Percentiles rank a stretch among this genome's conserved stretches.
Conservation (phyloP, 352 stramenopile species). For the Phytophthora melonis region DNA sequence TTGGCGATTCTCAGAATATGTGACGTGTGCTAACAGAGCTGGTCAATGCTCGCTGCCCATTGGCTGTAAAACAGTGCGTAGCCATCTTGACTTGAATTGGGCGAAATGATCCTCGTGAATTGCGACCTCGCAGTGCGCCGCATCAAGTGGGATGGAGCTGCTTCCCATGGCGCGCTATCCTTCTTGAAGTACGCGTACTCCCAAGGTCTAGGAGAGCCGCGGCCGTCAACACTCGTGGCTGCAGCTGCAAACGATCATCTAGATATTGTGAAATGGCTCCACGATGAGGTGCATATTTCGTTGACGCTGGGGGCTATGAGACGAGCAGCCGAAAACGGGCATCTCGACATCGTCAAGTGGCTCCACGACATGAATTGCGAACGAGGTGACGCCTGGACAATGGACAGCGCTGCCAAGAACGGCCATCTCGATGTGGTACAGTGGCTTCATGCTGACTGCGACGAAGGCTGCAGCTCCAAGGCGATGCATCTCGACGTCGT, state of each 20-base stretch:
- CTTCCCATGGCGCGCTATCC: conserved; percentile 20
- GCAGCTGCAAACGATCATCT: conserved; percentile 38
- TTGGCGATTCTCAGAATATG: not conserved
- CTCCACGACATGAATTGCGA: conserved; percentile 22
- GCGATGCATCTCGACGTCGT: conserved; percentile 41
- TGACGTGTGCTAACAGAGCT: not conserved
- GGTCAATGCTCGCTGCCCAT: conserved; percentile 7
- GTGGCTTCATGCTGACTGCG: conserved; percentile 34
- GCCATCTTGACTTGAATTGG: not conserved
- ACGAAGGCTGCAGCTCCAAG: conserved; percentile 31
- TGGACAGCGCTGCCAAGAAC: conserved; percentile 24
- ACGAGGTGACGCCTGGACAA: conserved; percentile 17
- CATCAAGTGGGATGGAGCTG: conserved; percentile 27
- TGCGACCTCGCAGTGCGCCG: conserved; percentile 12
- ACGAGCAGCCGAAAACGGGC: conserved; percentile 27
- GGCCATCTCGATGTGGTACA: conserved; percentile 30
- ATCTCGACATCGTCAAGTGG: conserved; percentile 33
- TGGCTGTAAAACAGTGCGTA: conserved; percentile 23
- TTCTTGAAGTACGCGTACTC: conserved; percentile 37
- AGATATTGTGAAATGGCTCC: conserved; percentile 33
- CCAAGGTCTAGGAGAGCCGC: conserved; percentile 7
- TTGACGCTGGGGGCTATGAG: conserved; percentile 32
- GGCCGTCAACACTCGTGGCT: conserved; percentile 9
- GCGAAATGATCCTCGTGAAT: conserved; percentile 25
- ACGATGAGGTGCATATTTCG: conserved; percentile 7